Base-by-base conservation (phyloP, 129 eudicot species). In the Lactuca saligna region DNA sequence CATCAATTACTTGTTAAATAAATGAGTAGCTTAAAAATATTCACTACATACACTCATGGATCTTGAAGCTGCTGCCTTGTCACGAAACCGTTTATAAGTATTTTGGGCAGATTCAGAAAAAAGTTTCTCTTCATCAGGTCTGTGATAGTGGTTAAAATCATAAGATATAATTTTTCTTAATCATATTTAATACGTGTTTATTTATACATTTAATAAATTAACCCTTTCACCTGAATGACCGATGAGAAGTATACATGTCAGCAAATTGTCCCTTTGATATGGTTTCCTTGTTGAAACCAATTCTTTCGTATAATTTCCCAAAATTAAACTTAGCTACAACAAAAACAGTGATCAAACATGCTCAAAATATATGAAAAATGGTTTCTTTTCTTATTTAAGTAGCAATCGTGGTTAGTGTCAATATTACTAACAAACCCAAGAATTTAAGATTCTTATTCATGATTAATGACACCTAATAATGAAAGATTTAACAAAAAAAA, bases 61-160 rank as follows among this genome's bases (percentile, higher is more conserved):
- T 91, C 98, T 84, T 65, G 96, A 84, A 76, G 38, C 32, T 56
- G 98, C 98, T 41, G 98, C 98, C 74, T 91, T 91, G 75, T 91
- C 94, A 33, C 94, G 80, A 51, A 91, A 91, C 60, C 42, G 82
- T 81, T 72, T 69, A 74, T 91, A 91, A 7, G 84, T 69, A 76
- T 79, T 55, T 68, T 80, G 84, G 13, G 96, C 85, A 37, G 83
- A 75, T 75, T 84, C 84, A 35, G 84, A 89, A 80, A 84, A 91
- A 16, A 91, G 91, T 79, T 84, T 87, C 71, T 84, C 91, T 84
- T 91, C 98, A 66, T 88, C 96, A 17, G 87, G 87, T 70, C 98
- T 91, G 80, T 68, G 74, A 17, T 25, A 33, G 71, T 17, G 51
- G 76, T 51, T 38, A 50, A 10, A 59, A 41, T 41, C 7, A 60